Evolutionary conservation across 148 eudicot species (phyloP).

Genomic region (Camellia sinensis): DNA sequence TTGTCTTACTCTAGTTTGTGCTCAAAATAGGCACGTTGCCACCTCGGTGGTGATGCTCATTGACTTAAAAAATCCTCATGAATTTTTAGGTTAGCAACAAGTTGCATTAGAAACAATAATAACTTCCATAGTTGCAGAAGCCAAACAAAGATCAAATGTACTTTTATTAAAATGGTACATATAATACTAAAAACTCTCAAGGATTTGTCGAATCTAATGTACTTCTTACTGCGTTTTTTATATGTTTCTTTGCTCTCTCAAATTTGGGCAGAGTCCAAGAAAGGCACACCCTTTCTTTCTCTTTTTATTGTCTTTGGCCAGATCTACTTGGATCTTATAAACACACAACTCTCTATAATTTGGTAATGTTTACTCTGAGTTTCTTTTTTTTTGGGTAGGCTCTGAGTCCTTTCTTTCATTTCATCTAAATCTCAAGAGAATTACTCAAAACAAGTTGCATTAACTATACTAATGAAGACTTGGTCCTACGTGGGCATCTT

Average conservation of each 20-base stretch:
- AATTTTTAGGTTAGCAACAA: conserved; percentile 5
- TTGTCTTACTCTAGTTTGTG: not conserved
- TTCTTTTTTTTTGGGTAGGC: no score
- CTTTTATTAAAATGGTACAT: no score
- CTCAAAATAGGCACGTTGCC: conserved; percentile 23
- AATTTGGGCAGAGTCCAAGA: no score
- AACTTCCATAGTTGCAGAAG: conserved; percentile 23
- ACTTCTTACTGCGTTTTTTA: conserved; percentile 34
- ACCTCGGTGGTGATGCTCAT: conserved; percentile 46
- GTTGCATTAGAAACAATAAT: conserved; percentile 16
- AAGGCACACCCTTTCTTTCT: no score
- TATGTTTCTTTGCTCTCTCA: conserved; percentile 30
- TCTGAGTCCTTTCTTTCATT: no score
- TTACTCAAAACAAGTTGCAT: not conserved
- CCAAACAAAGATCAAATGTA: conserved; percentile 15
- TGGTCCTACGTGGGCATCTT: no score
- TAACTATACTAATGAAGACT: no score
- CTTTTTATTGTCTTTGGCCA: no score
- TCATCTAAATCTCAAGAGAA: not conserved
- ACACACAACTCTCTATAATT: conserved; percentile 11
- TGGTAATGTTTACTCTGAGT: not conserved
- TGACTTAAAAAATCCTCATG: conserved; percentile 37
- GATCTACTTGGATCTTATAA: conserved; percentile 34
- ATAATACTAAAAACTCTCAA: conserved; percentile 7
- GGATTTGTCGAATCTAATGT: conserved; percentile 43